Base-by-base conservation (phyloP, 2,329 filamentous ascomycete species). In the Teratosphaeria nubilosa region DNA sequence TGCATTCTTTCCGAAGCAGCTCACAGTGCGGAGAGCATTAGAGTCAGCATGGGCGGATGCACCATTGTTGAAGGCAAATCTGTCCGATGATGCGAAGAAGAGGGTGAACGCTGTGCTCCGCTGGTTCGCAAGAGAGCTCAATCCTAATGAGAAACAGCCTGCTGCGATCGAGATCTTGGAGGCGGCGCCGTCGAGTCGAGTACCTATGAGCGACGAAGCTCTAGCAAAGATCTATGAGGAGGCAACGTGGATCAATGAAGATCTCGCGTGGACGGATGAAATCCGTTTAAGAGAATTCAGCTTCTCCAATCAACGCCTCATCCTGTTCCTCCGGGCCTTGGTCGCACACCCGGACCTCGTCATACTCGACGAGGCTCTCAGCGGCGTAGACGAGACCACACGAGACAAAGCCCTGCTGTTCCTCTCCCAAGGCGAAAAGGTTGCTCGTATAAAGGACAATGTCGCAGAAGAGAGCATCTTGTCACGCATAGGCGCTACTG, bases 41-140 rank as follows among this genome's bases (percentile, higher is more conserved):
- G 90, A 94, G 69, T 92, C 86, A 54, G 91, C 92, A 0, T 97
- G 90, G 86, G 87, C 91, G 1, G 89, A 95, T 59, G 96, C 94
- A 0, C 95, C 95, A 64, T 79, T 87, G 16, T 80, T 85, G 1
- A 84, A 80, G 61, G 86, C 94, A 0, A 80, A 76, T 51, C 75
- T 97, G 0, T 79, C 83, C 41, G 69, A 75, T 0, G 74, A 80
- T 10, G 82, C 84, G 0, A 77, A 76, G 27, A 74, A 74, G 1
- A 81, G 83, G 54, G 83, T 96, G 0, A 84, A 89, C 53, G 83
- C 85, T 0, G 82, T 82, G 22, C 78, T 99, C 32, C 75, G 76
- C 16, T 91, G 87, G 84, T 99, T 97, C 70, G 83, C 86, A 62
- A 71, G 78, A 0, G 91, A 96, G 67, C 76, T 96, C n/a, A 83